phyloP scores from a whole-genome alignment of 2,329 filamentous ascomycete species.

The Aspergillus texensis region DNA sequence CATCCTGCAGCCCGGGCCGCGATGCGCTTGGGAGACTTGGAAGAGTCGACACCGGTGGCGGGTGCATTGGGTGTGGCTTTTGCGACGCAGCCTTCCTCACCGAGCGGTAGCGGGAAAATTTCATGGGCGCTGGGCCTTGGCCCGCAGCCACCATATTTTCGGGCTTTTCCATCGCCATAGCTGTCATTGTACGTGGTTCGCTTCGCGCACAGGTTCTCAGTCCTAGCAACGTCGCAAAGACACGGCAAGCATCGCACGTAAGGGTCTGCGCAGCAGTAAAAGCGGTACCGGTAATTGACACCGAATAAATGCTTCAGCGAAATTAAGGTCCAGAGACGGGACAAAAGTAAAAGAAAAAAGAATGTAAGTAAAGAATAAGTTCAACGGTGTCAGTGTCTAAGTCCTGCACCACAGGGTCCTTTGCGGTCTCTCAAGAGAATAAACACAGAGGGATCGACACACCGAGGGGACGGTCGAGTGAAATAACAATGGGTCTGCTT shows the following conservation, averaged over 20 bases:
- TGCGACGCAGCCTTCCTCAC: constrained; percentile 51
- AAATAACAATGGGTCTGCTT: not conserved
- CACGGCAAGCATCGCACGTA: not conserved
- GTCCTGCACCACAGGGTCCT: not conserved
- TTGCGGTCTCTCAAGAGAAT: not conserved
- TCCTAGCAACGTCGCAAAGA: not conserved
- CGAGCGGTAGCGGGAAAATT: constrained; percentile 62
- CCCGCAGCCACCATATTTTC: constrained; percentile 15
- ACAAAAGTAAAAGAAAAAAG: not conserved
- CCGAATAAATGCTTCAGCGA: not conserved
- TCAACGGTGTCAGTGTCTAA: not conserved
- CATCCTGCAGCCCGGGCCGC: constrained; percentile 4
- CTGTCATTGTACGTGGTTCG: not conserved
- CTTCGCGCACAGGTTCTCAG: not conserved
- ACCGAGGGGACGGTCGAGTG: not conserved
- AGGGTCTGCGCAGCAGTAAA: not conserved
- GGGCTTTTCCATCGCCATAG: constrained; percentile 27
- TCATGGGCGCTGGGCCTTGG: constrained; percentile 33
- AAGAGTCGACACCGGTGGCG: constrained; percentile 1
- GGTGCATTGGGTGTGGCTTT: constrained; percentile 29
- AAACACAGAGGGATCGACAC: not conserved
- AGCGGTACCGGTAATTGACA: not conserved
- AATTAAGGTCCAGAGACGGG: not conserved
- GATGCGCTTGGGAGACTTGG: constrained; percentile 24
- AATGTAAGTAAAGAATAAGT: not conserved